Conservation (phyloP, 2,329 filamentous ascomycete species). For the Fusarium sororula region DNA sequence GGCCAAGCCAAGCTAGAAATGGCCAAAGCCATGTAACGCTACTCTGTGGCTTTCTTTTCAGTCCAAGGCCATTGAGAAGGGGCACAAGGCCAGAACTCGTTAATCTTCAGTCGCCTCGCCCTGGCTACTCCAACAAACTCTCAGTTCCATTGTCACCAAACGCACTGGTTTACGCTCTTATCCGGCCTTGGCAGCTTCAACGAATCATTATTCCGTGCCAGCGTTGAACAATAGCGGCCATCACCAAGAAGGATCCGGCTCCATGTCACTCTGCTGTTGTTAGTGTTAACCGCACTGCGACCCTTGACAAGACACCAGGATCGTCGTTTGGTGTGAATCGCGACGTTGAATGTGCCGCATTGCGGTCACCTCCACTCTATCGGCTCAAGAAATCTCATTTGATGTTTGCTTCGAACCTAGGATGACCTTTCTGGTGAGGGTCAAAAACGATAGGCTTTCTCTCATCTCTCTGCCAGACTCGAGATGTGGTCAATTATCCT, state of each 20-base stretch:
- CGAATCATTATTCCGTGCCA: neutral
- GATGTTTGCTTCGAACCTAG: conserved; percentile 3
- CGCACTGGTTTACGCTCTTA: neutral
- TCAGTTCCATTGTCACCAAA: conserved; percentile 9
- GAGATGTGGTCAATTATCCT: conserved; percentile 32
- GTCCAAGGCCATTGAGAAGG: neutral
- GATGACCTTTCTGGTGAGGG: neutral
- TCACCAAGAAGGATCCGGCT: neutral
- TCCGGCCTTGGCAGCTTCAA: neutral
- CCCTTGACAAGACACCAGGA: neutral
- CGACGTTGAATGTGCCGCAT: conserved; percentile 7
- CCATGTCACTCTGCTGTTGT: neutral
- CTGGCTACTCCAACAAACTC: conserved; percentile 3
- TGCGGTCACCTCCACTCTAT: conserved; percentile 3
- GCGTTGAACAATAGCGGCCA: neutral
- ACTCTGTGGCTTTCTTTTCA: conserved; percentile 18
- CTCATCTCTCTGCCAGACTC: neutral
- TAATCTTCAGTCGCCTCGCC: conserved; percentile 7
- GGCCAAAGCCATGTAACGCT: conserved; percentile 19
- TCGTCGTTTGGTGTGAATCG: conserved; percentile 1
- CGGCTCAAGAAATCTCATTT: conserved; percentile 2
- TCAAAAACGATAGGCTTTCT: neutral
- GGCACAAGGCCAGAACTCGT: conserved; percentile 13
- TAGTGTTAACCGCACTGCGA: neutral
- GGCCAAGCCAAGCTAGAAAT: conserved; percentile 10